Evolutionary conservation across 1,139 yeast species (phyloP).

Genomic region (Lizanozyma gosingica): DNA sequence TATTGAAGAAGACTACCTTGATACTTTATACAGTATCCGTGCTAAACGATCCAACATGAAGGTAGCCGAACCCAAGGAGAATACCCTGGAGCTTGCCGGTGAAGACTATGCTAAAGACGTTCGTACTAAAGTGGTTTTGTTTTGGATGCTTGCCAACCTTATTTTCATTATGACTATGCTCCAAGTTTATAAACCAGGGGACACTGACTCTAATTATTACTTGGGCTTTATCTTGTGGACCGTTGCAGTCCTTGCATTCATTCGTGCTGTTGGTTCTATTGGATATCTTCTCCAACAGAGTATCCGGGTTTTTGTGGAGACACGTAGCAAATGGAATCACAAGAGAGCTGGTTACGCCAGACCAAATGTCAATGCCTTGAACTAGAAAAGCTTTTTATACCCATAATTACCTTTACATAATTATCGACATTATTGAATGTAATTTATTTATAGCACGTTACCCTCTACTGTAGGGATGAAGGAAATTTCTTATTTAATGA

Average conservation of each 20-base stretch:
- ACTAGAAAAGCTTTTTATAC: no score
- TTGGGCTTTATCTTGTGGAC: constrained; percentile 83
- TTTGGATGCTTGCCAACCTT: constrained; percentile 80
- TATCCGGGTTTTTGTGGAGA: constrained; percentile 34
- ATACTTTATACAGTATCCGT: constrained; percentile 63
- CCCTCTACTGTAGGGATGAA: no score
- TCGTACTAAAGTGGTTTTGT: constrained; percentile 85
- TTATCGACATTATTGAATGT: no score
- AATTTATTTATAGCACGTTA: no score
- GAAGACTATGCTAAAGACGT: constrained; percentile 93
- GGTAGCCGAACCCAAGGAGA: constrained; percentile 33
- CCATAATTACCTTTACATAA: no score
- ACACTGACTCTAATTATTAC: constrained; percentile 47
- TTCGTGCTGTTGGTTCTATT: constrained; percentile 73
- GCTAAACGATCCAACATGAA: constrained; percentile 60
- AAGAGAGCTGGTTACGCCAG: constrained; percentile 30
- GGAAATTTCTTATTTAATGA: no score
- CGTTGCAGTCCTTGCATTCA: constrained; percentile 71
- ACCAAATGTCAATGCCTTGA: constrained; percentile 27
- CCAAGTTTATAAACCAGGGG: constrained; percentile 64
- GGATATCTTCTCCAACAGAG: constrained; percentile 45
- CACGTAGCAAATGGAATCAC: constrained; percentile 35
- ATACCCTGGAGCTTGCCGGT: constrained; percentile 31
- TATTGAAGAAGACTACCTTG: constrained; percentile 79
- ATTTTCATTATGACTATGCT: constrained; percentile 78